These are phyloP conservation scores for Paradendryphiella salina DNA, from an alignment of 2,329 filamentous ascomycete species.

Conservation along the genomic window DNA sequence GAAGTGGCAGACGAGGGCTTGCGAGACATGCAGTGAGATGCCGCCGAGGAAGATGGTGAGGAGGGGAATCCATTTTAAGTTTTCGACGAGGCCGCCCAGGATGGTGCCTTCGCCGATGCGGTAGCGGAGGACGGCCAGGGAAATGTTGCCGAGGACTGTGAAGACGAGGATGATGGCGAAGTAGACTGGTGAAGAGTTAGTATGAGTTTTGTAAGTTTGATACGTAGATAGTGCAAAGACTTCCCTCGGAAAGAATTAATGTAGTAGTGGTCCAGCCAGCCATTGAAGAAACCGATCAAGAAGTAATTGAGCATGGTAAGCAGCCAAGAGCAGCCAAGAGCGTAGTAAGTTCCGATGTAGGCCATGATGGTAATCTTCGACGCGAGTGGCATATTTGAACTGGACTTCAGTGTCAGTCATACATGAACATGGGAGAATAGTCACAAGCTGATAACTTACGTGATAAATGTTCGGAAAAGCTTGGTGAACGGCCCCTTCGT, in stretches of 20 bases:
- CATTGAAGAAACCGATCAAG: conserved; percentile 71
- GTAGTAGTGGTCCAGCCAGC: conserved; percentile 78
- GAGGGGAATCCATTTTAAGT: conserved; percentile 66
- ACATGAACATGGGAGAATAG: not conserved
- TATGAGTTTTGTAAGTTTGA: not conserved
- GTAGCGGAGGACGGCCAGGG: conserved; percentile 66
- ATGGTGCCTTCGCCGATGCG: conserved; percentile 60
- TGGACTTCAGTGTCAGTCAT: not conserved
- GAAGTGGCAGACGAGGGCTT: conserved; percentile 80
- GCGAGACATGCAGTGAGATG: conserved; percentile 76
- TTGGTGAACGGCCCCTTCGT: conserved; percentile 66
- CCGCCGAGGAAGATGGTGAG: conserved; percentile 82
- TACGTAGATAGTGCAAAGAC: not conserved
- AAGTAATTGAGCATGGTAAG: conserved; percentile 72
- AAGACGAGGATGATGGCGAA: conserved; percentile 68
- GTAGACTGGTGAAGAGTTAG: conserved; percentile 50
- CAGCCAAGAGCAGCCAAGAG: conserved; percentile 68
- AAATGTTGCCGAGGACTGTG: conserved; percentile 62
- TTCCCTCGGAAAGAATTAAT: conserved; percentile 67
- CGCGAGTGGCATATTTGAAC: conserved; percentile 63
- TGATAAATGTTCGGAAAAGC: conserved; percentile 64
- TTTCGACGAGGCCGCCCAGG: conserved; percentile 56
- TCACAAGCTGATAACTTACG: conserved; percentile 9
- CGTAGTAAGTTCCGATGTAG: conserved; percentile 73
- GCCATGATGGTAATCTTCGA: conserved; percentile 73